Evolutionary conservation across 805 yeast species (phyloP).

Genomic region (Tanozyma kutaoensis): DNA sequence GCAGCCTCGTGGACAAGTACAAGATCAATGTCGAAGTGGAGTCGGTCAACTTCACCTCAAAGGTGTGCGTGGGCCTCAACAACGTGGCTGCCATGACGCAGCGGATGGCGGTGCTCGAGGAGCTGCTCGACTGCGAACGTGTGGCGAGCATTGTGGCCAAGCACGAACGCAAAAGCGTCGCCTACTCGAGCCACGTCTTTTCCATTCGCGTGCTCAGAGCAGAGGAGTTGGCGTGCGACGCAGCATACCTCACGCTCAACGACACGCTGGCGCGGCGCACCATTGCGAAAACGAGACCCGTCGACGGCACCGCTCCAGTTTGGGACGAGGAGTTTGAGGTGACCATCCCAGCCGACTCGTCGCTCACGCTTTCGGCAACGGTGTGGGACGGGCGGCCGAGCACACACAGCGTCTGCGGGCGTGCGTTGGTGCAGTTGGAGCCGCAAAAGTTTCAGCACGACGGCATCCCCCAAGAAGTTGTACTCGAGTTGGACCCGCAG

Average conservation of each 20-base stretch:
- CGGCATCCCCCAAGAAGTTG: constrained; percentile 51
- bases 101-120: constrained; percentile 40
- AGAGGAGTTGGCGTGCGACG: constrained; percentile 37
- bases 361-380: constrained; percentile 39
- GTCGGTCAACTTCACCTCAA: constrained; percentile 44
- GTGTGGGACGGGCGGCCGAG: constrained; percentile 57
- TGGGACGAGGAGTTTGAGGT: constrained; percentile 84
- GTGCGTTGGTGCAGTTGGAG: constrained; percentile 45
- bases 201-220: constrained; percentile 53
- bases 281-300: constrained; percentile 57
- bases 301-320: constrained; percentile 52
- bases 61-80: constrained; percentile 68
- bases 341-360: constrained; percentile 22
- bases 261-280: constrained; percentile 42
- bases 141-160: constrained; percentile 28
- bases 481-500: constrained; percentile 48
- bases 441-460: constrained; percentile 52
- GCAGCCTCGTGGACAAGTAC: constrained; percentile 31
- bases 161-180: constrained; percentile 16
- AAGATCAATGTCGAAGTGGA: constrained; percentile 22
- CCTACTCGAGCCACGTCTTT: constrained; percentile 38
- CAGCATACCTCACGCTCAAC: constrained; percentile 46
- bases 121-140: constrained; percentile 42
- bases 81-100: constrained; percentile 41
- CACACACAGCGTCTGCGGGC: constrained; percentile 53